Evolutionary conservation across 306 rosid species (phyloP).

Genomic region (Acacia confusa): DNA sequence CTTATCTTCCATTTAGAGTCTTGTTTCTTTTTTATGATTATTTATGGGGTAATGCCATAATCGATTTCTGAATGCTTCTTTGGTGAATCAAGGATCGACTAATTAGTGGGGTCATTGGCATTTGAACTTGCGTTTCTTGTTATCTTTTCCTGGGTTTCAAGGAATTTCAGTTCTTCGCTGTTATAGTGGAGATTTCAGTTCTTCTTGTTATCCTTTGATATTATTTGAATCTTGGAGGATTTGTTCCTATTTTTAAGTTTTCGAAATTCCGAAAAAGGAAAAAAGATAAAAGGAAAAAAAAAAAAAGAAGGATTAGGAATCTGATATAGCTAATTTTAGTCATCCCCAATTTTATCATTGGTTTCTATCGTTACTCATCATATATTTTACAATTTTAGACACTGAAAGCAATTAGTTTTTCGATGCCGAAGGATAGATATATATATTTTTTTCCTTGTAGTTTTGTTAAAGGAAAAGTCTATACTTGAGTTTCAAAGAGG

Average conservation of each 20-base stretch:
- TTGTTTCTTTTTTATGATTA: conserved; percentile 25
- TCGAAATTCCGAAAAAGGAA: conserved; percentile 22
- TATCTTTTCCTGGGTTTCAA: conserved; percentile 25
- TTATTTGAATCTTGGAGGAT: conserved; percentile 74
- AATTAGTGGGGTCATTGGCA: conserved; percentile 27
- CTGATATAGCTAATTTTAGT: conserved; percentile 36
- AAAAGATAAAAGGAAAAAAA: conserved; percentile 4
- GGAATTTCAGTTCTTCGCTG: conserved; percentile 8
- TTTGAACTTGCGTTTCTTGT: conserved; percentile 29
- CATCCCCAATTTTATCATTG: conserved; percentile 66
- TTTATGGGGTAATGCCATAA: conserved; percentile 49
- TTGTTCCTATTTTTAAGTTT: conserved; percentile 37
- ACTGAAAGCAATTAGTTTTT: conserved; percentile 34
- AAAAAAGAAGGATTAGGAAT: conserved; percentile 32
- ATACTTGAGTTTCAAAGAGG: conserved; percentile 41
- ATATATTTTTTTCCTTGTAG: conserved; percentile 13
- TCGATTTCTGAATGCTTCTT: conserved; percentile 49
- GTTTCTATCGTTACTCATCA: conserved; percentile 46
- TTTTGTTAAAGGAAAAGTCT: conserved; percentile 37
- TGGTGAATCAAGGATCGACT: conserved; percentile 67
- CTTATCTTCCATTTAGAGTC: conserved; percentile 30
- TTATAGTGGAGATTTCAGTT: conserved; percentile 27
- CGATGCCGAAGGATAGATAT: conserved; percentile 40
- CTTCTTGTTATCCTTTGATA: conserved; percentile 63
- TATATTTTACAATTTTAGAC: conserved; percentile 26